A percentile compares a stretch with the other conserved stretches of the same genome.
Evolutionary conservation across 257 asterid species (phyloP).

Genomic region (Solanum paucissectum): DNA sequence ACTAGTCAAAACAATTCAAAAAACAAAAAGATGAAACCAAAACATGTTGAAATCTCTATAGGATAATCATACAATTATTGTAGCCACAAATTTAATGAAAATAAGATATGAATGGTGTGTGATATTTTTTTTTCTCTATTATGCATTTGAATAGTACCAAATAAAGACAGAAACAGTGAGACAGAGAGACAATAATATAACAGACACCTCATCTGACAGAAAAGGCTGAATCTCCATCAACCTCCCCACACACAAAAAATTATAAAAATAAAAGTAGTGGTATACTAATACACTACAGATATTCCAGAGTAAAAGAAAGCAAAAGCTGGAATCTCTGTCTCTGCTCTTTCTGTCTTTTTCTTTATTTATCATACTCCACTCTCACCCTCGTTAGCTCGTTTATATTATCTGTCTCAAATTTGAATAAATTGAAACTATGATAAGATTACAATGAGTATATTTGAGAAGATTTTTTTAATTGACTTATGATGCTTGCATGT

Average conservation of each 20-base stretch:
- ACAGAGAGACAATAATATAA: neutral
- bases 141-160: neutral
- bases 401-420: neutral
- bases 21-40: neutral
- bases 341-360: neutral
- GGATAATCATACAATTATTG: neutral
- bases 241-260: neutral
- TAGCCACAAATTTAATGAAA: neutral
- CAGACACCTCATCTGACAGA: neutral
- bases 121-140: neutral
- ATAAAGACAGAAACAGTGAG: neutral
- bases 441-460: neutral
- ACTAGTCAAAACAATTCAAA: neutral
- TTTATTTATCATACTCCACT: neutral
- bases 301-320: conserved; percentile 5
- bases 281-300: neutral
- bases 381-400: neutral
- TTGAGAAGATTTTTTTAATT: conserved; percentile 8
- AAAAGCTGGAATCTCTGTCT: conserved; percentile 23
- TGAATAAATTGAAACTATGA: neutral
- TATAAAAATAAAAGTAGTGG: neutral
- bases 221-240: conserved; percentile 1
- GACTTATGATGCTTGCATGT: conserved; percentile 13
- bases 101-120: neutral
- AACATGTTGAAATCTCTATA: neutral